Evolutionary conservation across 805 yeast species (phyloP), one percentile per base, ranked within the genome.

Genomic region (Maudiozyma barnettii): DNA sequence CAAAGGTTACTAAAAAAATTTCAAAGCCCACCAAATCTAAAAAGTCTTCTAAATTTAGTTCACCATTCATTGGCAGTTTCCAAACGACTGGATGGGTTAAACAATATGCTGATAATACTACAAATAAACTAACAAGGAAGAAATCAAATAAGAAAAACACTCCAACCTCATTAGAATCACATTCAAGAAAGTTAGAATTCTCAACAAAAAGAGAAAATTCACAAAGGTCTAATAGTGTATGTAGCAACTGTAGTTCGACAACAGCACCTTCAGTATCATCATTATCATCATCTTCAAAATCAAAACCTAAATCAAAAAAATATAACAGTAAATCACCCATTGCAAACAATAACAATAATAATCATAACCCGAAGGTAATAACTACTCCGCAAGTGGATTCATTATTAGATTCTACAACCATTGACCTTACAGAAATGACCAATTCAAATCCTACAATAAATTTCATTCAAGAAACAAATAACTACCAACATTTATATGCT

Each of bases 141-240:
- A 23, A 16, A 13, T 23, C 35, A 2, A 14, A 16, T 16, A 37
- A 37, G 58, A 73, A 38, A 37, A 37, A 19, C 14, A 33, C 36
- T 8, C 36, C 36, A n/a, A 7, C 18, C 4, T 33, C 36, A n/a
- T 16, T 33, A 33, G 36, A 33, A 14, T 33, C 36, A 14, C 36
- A 33, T 14, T 33, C 36, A 33, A 33, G 36, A 13, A 33, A 14
- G 18, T 16, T 33, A 5, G 36, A 33, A 33, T 33, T 33, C 19
- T 10, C 7, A 14, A 9, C 18, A 10, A 16, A 16, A 5, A 33
- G n/a, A 4, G 18, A 33, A n/a, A 4, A 33, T 33, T 33, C 36
- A 6, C 36, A 33, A 33, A 33, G 36, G n/a, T 33, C 36, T 4
- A 33, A 33, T 33, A 33, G 36, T 33, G 18, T 33, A 8, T n/a